A percentile compares a stretch with the other conserved stretches of the same genome.
Conservation (phyloP, 164 flowering plant species). For the Dillenia turbinata region DNA sequence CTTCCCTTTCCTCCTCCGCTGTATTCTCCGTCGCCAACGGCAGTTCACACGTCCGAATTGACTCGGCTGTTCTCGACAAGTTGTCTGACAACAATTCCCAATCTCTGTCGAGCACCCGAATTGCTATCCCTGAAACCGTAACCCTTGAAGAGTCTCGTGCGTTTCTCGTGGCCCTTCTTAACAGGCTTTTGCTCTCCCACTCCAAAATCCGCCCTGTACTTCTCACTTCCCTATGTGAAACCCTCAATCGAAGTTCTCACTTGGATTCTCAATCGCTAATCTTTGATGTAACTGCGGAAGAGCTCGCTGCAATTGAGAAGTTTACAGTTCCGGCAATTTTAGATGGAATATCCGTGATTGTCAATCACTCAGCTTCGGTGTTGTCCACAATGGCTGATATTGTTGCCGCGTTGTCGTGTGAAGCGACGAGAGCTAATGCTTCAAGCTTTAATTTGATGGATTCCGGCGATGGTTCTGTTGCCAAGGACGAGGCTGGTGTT, state of each 20-base stretch:
- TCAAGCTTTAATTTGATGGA: slow-evolving; percentile 40
- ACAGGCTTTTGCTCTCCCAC: slow-evolving; percentile 42
- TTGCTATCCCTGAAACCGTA: slow-evolving; percentile 15
- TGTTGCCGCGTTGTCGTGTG: slow-evolving; percentile 70
- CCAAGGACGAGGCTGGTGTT: slow-evolving; percentile 65
- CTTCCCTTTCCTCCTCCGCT: slow-evolving; percentile 47
- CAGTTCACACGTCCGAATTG: slow-evolving; percentile 34
- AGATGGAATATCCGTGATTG: slow-evolving; percentile 46
- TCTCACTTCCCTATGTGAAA: slow-evolving; percentile 19
- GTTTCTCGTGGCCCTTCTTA: slow-evolving; percentile 46
- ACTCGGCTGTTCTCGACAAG: slow-evolving; percentile 44
- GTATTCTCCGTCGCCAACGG: slow-evolving; percentile 41
- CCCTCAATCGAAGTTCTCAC: slow-evolving; percentile 16
- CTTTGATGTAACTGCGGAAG: slow-evolving; percentile 30
- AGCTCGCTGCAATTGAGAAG: slow-evolving; percentile 29
- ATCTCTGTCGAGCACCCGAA: slow-evolving; percentile 5
- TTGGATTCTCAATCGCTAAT: neutral
- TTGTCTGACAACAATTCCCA: slow-evolving; percentile 14
- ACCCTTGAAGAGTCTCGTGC: slow-evolving; percentile 50
- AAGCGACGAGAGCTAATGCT: slow-evolving; percentile 52
- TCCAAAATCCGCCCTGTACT: slow-evolving; percentile 23
- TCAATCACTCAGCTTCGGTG: slow-evolving; percentile 40
- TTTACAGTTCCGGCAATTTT: slow-evolving; percentile 15
- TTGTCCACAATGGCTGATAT: slow-evolving; percentile 40
- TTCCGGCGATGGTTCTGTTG: slow-evolving; percentile 62